Evolutionary conservation across 768 basidiomycete species (phyloP), one percentile per base, ranked within the genome.

Genomic region (Tricholoma hemisulphureum): DNA sequence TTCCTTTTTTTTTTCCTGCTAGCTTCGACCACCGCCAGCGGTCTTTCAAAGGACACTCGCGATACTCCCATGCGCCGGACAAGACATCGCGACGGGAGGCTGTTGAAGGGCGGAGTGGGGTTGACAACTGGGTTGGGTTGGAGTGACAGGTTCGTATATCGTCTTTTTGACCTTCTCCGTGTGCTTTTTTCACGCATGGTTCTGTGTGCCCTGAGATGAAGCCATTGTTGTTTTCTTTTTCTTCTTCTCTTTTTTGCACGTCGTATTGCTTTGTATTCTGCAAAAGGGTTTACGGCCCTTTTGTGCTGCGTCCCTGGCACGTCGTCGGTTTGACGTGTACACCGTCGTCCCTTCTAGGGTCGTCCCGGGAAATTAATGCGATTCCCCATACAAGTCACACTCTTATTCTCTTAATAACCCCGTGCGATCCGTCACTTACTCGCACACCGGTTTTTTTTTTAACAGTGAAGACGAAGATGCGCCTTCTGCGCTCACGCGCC

Each of bases 401-500:
- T n/a, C n/a, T n/a, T n/a, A n/a, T n/a, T n/a, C n/a, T n/a, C n/a
- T n/a, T n/a, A n/a, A n/a, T n/a, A n/a, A n/a, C 9, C 20, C 4
- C 8, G 49, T 29, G 4, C 9, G 49, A 28, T 50, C 13, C 2
- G 31, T 16, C 32, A n/a, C 49, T 39, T 50, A 29, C 26, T 31
- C 32, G 18, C 50, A 35, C n/a, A 37, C 34, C 18, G 50, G 18
- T 26, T 21, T 51, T 31, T 31, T 49, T 53, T 29, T 66, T 29
- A 65, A 53, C 67, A 87, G 86, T 55, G 87, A 88, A 74, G 87
- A 88, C 69, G 87, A 89, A 74, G 84, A 87, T 57, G 86, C 87
- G 0, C 87, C 87, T 5, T 87, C 85, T 0, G 78, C 83, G 1
- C 78, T 89, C 11, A 88, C 87, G 0, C 77, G 80, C 9, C 83